Conservation (phyloP, 768 basidiomycete genomes). For the Collybiopsis confluens region DNA sequence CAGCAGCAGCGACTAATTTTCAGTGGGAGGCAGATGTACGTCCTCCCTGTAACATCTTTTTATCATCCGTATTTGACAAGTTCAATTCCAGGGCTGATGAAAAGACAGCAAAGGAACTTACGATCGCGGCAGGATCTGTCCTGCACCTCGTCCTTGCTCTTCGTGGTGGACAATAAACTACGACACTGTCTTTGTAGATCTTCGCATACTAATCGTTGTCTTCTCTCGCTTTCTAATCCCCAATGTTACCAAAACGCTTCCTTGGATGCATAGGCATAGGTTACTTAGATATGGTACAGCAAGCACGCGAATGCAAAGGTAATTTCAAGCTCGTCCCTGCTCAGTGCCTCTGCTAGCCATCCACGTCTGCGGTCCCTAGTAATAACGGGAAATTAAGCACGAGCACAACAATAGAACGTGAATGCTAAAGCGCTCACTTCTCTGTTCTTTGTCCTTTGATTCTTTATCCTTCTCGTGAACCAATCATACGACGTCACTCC, state of each 20-base stretch:
- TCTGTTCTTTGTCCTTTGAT: slow-evolving; percentile 17
- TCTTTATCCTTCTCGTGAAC: slow-evolving; percentile 19
- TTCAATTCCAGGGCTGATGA: slow-evolving; percentile 73
- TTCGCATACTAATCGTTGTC: not conserved
- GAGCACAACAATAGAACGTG: slow-evolving; percentile 1
- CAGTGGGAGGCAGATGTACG: slow-evolving; percentile 88
- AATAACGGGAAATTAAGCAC: not conserved
- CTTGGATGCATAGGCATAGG: not conserved
- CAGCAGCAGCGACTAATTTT: slow-evolving; percentile 94
- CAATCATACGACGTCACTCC: slow-evolving; percentile 18
- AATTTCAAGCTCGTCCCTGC: slow-evolving; percentile 5
- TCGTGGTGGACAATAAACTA: slow-evolving; percentile 71
- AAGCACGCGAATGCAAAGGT: not conserved
- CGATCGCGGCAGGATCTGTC: slow-evolving; percentile 79
- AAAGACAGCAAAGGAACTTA: slow-evolving; percentile 81
- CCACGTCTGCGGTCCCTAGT: slow-evolving; percentile 14
- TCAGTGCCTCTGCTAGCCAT: slow-evolving; percentile 17
- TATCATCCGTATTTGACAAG: not conserved
- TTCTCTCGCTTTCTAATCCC: not conserved
- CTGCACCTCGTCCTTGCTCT: slow-evolving; percentile 94
- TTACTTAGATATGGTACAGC: not conserved
- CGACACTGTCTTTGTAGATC: not conserved
- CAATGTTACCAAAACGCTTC: not conserved
- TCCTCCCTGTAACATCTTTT: slow-evolving; percentile 12
- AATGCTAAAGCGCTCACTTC: slow-evolving; percentile 11